Conservation (phyloP, 2,329 filamentous ascomycete genomes). For the Colletotrichum phormii region DNA sequence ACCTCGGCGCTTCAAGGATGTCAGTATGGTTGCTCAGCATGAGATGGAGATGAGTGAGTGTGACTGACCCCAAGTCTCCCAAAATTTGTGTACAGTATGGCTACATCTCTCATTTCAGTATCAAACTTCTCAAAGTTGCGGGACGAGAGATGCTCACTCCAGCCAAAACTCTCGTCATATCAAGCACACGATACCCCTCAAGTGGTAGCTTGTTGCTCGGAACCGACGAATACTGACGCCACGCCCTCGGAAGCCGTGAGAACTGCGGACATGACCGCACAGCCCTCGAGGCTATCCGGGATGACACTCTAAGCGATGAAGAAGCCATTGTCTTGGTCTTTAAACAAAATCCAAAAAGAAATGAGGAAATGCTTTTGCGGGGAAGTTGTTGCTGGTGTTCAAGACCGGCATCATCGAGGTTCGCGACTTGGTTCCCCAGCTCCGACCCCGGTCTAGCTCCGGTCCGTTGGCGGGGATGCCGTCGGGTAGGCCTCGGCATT, state of each 20-base stretch:
- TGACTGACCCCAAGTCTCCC: slow-evolving; percentile 88
- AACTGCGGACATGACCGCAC: background rate
- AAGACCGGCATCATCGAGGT: slow-evolving; percentile 8
- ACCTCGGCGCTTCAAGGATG: slow-evolving; percentile 79
- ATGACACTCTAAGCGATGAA: background rate
- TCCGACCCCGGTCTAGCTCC: slow-evolving; percentile 35
- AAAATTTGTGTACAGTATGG: slow-evolving; percentile 98
- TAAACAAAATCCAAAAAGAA: background rate
- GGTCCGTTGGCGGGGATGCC: slow-evolving; percentile 34
- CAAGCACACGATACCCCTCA: slow-evolving; percentile 87
- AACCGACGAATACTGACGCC: slow-evolving; percentile 46
- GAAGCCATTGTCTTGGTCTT: slow-evolving; percentile 1
- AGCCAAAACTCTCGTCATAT: slow-evolving; percentile 96
- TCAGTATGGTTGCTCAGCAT: slow-evolving; percentile 40
- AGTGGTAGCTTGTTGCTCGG: slow-evolving; percentile 68
- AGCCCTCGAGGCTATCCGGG: background rate
- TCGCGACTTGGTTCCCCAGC: slow-evolving; percentile 13
- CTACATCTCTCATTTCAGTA: slow-evolving; percentile 56
- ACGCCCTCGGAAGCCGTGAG: slow-evolving; percentile 11
- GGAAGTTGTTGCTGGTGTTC: slow-evolving; percentile 10
- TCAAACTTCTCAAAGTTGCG: background rate
- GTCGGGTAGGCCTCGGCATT: slow-evolving; percentile 30
- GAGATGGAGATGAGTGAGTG: slow-evolving; percentile 32
- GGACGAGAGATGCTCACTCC: slow-evolving; percentile 70
- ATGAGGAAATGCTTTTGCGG: background rate